Conservation (phyloP, 2,329 filamentous ascomycete species). For the Trichoderma hamatum region DNA sequence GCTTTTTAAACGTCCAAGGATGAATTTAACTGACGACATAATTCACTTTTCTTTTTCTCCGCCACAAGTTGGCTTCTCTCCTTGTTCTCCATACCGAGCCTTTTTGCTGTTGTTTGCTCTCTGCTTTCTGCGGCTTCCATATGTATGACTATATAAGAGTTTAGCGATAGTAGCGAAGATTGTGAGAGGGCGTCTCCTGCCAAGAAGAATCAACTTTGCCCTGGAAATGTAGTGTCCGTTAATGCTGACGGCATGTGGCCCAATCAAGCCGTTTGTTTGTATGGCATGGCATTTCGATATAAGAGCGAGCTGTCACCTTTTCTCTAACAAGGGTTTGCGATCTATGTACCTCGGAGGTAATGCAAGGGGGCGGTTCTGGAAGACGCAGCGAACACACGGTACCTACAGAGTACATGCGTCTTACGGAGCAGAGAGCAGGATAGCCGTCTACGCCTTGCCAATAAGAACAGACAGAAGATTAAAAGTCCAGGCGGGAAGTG, state of each 20-base stretch:
- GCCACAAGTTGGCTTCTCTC: not conserved
- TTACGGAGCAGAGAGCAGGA: not conserved
- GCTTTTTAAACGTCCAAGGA: not conserved
- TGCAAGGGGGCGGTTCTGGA: not conserved
- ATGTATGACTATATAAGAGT: not conserved
- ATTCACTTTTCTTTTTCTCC: not conserved
- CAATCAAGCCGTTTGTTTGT: not conserved
- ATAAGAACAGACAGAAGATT: not conserved
- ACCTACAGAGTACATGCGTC: not conserved
- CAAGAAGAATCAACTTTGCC: not conserved
- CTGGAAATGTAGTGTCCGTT: not conserved
- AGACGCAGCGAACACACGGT: not conserved
- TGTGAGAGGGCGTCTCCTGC: not conserved
- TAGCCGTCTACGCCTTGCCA: not conserved
- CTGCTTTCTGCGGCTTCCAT: not conserved
- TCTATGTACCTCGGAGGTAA: not conserved
- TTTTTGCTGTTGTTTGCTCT: not conserved
- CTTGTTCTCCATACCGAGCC: not conserved
- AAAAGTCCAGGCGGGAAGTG: not conserved
- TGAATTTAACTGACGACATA: not conserved
- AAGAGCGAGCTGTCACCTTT: not conserved
- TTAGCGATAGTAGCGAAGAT: not conserved
- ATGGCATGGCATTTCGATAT: not conserved
- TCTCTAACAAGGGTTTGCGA: not conserved
- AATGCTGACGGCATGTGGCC: not conserved